Evolutionary conservation across 2,329 filamentous ascomycete genomes (phyloP).

Genomic region (Penicillium rolfsii): DNA sequence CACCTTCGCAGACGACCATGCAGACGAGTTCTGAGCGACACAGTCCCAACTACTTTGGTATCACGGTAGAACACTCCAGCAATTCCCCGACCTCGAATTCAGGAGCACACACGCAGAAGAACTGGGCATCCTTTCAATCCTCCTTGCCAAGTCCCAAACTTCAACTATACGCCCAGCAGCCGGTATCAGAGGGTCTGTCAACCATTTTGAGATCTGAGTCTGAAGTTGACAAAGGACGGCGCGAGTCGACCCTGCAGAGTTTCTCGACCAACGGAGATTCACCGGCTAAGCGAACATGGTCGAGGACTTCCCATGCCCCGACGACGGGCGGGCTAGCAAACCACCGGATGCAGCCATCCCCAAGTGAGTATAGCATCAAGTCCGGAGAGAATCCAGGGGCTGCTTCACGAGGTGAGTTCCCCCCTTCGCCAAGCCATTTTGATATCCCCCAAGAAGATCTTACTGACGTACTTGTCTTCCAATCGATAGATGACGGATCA

Average conservation of each 20-base stretch:
- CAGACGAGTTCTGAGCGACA: conserved; percentile 35
- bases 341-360: conserved; percentile 3
- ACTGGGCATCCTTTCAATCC: conserved; percentile 77
- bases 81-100: conserved; percentile 65
- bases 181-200: conserved; percentile 79
- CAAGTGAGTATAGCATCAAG: conserved; percentile 1
- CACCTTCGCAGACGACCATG: conserved; percentile 28
- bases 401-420: conserved; percentile 19
- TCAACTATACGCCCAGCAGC: conserved; percentile 58
- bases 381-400: conserved; percentile 5
- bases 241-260: conserved; percentile 26
- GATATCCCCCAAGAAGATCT: not conserved
- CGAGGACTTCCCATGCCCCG: conserved; percentile 4
- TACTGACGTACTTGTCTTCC: conserved; percentile 6
- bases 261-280: conserved; percentile 22
- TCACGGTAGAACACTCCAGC: conserved; percentile 64
- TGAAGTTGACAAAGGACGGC: conserved; percentile 24
- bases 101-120: conserved; percentile 65
- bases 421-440: not conserved
- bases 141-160: conserved; percentile 57
- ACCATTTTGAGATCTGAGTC: conserved; percentile 61
- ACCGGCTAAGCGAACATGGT: conserved; percentile 10
- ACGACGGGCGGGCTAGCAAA: not conserved
- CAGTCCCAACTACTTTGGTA: conserved; percentile 87
- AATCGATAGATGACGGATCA: not conserved